phyloP scores from a whole-genome alignment of 2,329 filamentous ascomycete species.

The Falciphora oryzae region DNA sequence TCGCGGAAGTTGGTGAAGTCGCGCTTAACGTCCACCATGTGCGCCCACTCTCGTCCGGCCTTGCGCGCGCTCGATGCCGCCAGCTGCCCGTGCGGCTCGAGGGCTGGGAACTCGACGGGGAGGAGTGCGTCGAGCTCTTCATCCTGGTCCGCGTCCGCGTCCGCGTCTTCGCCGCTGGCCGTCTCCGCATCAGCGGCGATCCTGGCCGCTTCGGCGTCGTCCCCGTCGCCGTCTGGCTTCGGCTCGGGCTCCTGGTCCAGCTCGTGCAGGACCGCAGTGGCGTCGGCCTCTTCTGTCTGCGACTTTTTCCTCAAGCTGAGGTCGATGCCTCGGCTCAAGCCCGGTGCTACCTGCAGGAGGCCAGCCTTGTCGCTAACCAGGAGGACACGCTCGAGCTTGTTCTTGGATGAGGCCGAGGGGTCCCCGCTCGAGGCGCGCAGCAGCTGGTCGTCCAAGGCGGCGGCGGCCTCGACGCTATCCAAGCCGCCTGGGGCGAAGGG shows the following conservation, averaged over 20 bases:
- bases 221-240: conserved; percentile 27
- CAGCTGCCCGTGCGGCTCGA: conserved; percentile 77
- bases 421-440: conserved; percentile 32
- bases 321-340: conserved; percentile 70
- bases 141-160: conserved; percentile 36
- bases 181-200: conserved; percentile 49
- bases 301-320: conserved; percentile 51
- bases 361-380: conserved; percentile 60
- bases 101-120: conserved; percentile 85
- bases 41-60: conserved; percentile 85
- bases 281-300: conserved; percentile 53
- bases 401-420: conserved; percentile 20
- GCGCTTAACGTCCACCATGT: conserved; percentile 94
- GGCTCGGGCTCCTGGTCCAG: conserved; percentile 41
- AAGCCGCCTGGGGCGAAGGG: conserved; percentile 89
- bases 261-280: conserved; percentile 63
- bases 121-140: conserved; percentile 78
- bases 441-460: conserved; percentile 74
- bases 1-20: conserved; percentile 93
- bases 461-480: conserved; percentile 78
- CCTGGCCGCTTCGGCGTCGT: conserved; percentile 16
- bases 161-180: conserved; percentile 68
- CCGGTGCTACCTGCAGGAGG: conserved; percentile 76
- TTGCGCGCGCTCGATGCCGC: conserved; percentile 66
- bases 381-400: conserved; percentile 76